Base-by-base conservation (phyloP, 148 eudicot species). In the Vaccinium myrtillus region DNA sequence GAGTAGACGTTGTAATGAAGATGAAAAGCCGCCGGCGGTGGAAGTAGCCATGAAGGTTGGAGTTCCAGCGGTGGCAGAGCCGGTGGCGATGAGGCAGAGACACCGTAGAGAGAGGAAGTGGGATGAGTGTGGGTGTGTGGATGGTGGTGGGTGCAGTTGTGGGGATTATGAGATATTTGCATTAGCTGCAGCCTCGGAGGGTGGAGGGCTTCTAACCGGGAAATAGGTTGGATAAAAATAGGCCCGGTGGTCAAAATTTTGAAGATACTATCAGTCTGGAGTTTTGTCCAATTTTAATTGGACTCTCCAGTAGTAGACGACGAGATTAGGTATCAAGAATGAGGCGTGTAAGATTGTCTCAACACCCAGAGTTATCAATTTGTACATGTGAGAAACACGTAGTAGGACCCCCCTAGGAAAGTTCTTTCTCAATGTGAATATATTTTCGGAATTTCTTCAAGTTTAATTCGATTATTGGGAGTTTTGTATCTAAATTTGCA, bases 41-140 rank as follows among this genome's bases (percentile, higher is more conserved):
- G 84, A 87, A 50, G 75, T 94, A 19, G 90, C 81, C 9, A 82
- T 89, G 77, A 90, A 91, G 78, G 85, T 88, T 71, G 80, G 12
- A 75, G 70, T 63, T 6, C 73, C 86, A 14, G 77, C 50, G 1
- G 70, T 1, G 21, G 36, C 75, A n/a, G 61, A 15, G 59, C 71
- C 69, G 55, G 86, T 75, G 49, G 61, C 50, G 73, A 78, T 48
- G 83, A 82, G 39, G 86, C 80, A 61, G 81, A 74, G 79, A 67
- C 78, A 78, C 53, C 48, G 67, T 1, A 81, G 83, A 78, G n/a
- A 43, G 55, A 61, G 21, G 11, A 58, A 53, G 49, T 21, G 70
- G 11, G 87, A 88, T 25, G 90, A 82, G 75, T 92, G 94, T 75
- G 89, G 88, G 18, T 93, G 91, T 75, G 87, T 74, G 83, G 88